A percentile compares a stretch with the other conserved stretches of the same genome.
Conservation (phyloP, 805 yeast genomes). For the Alloascoidea africana region DNA sequence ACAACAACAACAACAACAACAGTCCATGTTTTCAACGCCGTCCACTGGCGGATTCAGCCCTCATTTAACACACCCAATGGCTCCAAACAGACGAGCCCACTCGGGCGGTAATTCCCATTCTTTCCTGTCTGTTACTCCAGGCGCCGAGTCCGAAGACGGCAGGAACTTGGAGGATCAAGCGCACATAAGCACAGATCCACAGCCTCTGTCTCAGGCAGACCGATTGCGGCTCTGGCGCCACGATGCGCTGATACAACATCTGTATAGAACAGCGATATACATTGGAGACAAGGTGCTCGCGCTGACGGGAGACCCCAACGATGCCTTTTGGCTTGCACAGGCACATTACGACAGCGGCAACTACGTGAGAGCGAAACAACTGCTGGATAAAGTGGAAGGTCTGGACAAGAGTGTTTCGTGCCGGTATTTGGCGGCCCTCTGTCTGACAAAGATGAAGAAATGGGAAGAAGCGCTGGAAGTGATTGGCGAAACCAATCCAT, state of each 20-base stretch:
- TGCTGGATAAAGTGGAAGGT: slow-evolving; percentile 41
- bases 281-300: slow-evolving; percentile 84
- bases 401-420: slow-evolving; percentile 55
- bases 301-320: slow-evolving; percentile 76
- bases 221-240: slow-evolving; percentile 83
- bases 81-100: too few species aligned
- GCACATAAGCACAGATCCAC: too few species aligned
- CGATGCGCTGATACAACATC: slow-evolving; percentile 86
- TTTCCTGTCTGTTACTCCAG: background rate
- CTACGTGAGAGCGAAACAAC: slow-evolving; percentile 62
- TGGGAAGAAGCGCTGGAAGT: slow-evolving; percentile 86
- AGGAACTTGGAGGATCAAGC: too few species aligned
- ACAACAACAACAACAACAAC: background rate
- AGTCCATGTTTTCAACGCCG: background rate
- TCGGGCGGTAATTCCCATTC: too few species aligned
- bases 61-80: background rate
- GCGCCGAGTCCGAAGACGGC: background rate
- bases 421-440: slow-evolving; percentile 64
- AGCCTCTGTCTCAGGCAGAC: slow-evolving; percentile 64
- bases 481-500: slow-evolving; percentile 73
- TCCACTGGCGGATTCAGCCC: background rate
- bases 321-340: slow-evolving; percentile 94
- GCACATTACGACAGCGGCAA: slow-evolving; percentile 66
- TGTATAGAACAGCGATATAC: slow-evolving; percentile 76
- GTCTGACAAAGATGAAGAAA: slow-evolving; percentile 52